A percentile compares a stretch with the other conserved stretches of the same genome.
Evolutionary conservation across 495 filamentous ascomycete genomes (phyloP).

Genomic region (Penicillium diatomitis): DNA sequence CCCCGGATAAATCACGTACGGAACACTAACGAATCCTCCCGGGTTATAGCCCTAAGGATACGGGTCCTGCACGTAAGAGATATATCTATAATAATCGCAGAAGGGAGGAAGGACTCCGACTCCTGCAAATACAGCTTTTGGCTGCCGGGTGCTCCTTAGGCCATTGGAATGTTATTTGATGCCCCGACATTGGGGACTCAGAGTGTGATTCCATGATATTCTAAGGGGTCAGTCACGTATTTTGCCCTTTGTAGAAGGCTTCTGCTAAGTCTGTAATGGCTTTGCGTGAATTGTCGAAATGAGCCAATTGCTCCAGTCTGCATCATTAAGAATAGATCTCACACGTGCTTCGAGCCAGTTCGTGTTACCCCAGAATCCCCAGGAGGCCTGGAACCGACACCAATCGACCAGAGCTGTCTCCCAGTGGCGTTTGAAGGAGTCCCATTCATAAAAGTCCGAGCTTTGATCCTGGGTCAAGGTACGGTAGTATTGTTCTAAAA

Average conservation of each 20-base stretch:
- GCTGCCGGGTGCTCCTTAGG: too few relatives aligned
- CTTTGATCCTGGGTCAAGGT: conserved; percentile 9
- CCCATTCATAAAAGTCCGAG: conserved; percentile 18
- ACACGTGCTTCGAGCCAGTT: conserved; percentile 34
- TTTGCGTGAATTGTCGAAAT: not conserved
- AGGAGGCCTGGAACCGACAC: conserved; percentile 35
- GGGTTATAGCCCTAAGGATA: too few relatives aligned
- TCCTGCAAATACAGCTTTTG: too few relatives aligned
- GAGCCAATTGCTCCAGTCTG: conserved; percentile 25
- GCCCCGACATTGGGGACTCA: too few relatives aligned
- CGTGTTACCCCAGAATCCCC: conserved; percentile 36
- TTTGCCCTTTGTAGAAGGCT: not conserved
- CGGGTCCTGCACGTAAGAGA: too few relatives aligned
- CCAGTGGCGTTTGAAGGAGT: conserved; percentile 25
- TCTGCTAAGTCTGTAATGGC: not conserved
- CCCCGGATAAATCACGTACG: too few relatives aligned
- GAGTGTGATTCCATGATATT: too few relatives aligned
- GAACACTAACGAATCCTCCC: too few relatives aligned
- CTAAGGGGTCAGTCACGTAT: not conserved
- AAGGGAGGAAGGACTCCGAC: too few relatives aligned
- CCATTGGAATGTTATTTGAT: too few relatives aligned
- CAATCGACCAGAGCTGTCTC: conserved; percentile 33
- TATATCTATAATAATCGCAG: too few relatives aligned
- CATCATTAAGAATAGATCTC: conserved; percentile 22
- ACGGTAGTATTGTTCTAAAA: conserved; percentile 20